Evolutionary conservation across 352 stramenopile genomes (phyloP), one percentile per base, ranked within the genome.

Genomic region (Phytophthora niederhauseri): DNA sequence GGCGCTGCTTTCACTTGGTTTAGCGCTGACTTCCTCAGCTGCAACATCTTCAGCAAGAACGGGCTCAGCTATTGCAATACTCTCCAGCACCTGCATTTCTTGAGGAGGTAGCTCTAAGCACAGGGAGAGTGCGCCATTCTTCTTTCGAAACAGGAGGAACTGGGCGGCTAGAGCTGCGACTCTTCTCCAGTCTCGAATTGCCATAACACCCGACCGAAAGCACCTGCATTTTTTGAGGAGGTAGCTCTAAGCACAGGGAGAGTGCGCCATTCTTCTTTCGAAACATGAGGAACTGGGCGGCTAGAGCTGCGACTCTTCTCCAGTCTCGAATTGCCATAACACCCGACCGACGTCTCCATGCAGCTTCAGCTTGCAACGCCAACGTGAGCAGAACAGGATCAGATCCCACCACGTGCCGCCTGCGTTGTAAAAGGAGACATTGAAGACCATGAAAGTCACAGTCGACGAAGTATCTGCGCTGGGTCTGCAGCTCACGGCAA

Each of bases 401-500:
- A 1, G 14, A 45, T 8, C 3, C 51, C 2, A n/a, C 20, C 20
- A 31, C 38, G 3, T 26, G 12, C 4, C 36, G 20, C 6, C 11
- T 45, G 4, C 50, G 59, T 20, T 50, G 49, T 22, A 60, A 34
- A 17, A 82, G 38, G 2, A 72, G 49, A 24, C n/a, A 14, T 12
- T 70, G 43, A 3, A 92, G 22, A 22, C 82, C 58, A 20, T 81
- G 36, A 22, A 71, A 78, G 3, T 80, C 84, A 20, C 68, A 87
- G 50, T 90, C 81, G 5, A 80, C 63, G 22, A 72, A 80, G 31
- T 88, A 90, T 22, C 60, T 66, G 2, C 74, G 77, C 11, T 74
- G 80, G 5, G 80, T 76, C 24, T 90, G 74, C 1, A 81, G 52
- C 45, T 92, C 79, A 26, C 72, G 69, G 26, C 70, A 89, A 2